Evolutionary conservation across 805 yeast genomes (phyloP), one percentile per base, ranked within the genome.

Genomic region (Zygosaccharomyces siamensis): DNA sequence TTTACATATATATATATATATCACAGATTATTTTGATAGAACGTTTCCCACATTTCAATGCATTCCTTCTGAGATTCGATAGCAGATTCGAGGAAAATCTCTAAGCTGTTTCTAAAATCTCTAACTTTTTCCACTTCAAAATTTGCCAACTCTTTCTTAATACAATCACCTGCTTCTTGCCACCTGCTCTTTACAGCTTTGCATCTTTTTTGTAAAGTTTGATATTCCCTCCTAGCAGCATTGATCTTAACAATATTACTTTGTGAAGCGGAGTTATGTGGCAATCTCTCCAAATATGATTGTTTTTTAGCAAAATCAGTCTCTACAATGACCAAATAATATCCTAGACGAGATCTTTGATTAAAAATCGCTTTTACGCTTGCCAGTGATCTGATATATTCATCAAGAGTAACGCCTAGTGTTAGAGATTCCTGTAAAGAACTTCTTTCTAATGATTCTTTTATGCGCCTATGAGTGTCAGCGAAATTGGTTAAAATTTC

Each of bases 51-150:
- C n/a, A 84, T 66, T 62, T 86, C 95, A 50, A 86, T 86, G 28
- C 85, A 81, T 64, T 89, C 97, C 69, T 93, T 93, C 68, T 93
- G 99, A 28, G 89, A 77, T 68, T 93, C 99, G 47, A 90, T 86
- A 21, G 93, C 79, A 45, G 93, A 81, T 66, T 93, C 98, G 63
- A 95, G 77, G 60, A 83, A 90, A 10, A 92, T 84, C 67, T 93
- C 99, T 45, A 92, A 86, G 53, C 89, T 79, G 60, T 86, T 86
- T 62, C 96, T 79, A 68, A 92, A 89, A 59, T 90, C 98, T 33
- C 78, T 81, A 31, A 88, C 77, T 58, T 83, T 86, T 49, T 85
- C 92, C 39, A 73, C 71, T 62, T 89, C 96, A 62, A 90, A 88
- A 12, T 66, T 61, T 31, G 67, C 72, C 24, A 92, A 68, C 58